Evolutionary conservation across 148 eudicot genomes (phyloP).

Genomic region (Heliosperma pusillum): DNA sequence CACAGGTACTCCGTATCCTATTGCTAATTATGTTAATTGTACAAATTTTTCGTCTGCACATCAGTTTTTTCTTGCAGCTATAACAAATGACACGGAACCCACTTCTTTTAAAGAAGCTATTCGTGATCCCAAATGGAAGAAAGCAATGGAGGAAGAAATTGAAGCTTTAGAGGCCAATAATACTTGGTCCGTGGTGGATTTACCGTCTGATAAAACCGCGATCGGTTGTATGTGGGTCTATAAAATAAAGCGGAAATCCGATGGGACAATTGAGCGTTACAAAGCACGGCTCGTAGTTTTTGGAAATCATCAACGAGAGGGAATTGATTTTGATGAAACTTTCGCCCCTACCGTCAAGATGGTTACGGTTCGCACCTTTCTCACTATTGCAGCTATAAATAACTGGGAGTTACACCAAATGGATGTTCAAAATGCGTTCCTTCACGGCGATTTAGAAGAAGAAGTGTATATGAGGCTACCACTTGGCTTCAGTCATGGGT

Average conservation of each 20-base stretch:
- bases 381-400: background rate
- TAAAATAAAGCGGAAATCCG: background rate
- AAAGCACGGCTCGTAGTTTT: background rate
- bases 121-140: background rate
- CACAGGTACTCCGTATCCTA: background rate
- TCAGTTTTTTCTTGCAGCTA: background rate
- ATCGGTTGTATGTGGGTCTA: background rate
- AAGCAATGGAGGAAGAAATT: background rate
- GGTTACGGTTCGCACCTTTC: background rate
- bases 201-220: background rate
- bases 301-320: too few relatives aligned
- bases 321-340: background rate
- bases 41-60: background rate
- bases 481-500: background rate
- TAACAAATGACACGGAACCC: background rate
- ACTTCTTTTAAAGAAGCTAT: background rate
- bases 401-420: background rate
- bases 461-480: background rate
- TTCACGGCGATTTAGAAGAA: background rate
- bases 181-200: background rate
- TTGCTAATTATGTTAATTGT: background rate
- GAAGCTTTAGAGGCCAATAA: background rate
- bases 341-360: background rate
- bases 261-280: conserved; percentile 1
- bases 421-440: background rate